A percentile compares a stretch with the other conserved stretches of the same genome.
phyloP scores from a whole-genome alignment of 768 basidiomycete genomes.

The Leucocoprinus leucothites region DNA sequence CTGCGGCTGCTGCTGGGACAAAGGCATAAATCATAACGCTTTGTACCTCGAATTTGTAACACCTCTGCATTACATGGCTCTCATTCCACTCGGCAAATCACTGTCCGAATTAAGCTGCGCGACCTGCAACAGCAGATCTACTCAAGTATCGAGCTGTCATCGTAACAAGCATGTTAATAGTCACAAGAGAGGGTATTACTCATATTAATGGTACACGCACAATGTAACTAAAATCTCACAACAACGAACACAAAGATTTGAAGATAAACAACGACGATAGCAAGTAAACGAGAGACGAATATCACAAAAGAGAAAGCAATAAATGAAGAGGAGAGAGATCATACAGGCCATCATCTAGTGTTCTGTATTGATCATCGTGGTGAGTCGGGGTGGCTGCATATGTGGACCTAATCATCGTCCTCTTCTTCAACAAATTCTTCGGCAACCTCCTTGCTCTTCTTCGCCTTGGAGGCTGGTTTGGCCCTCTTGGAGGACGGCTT shows the following conservation, averaged over 20 bases:
- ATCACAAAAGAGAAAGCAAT: constrained; percentile 3
- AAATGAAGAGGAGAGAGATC: constrained; percentile 4
- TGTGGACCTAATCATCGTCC: constrained; percentile 14
- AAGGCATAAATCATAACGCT: constrained; percentile 43
- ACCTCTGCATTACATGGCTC: constrained; percentile 8
- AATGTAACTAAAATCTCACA: constrained; percentile 2
- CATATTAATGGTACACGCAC: constrained; percentile 11
- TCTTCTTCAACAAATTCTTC: constrained; percentile 43
- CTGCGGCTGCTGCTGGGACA: constrained; percentile 35
- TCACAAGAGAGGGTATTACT: constrained; percentile 10
- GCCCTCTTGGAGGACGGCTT: constrained; percentile 49
- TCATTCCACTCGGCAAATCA: background rate
- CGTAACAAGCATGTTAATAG: background rate
- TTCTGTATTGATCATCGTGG: background rate
- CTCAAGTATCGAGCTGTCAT: background rate
- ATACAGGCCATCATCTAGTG: background rate
- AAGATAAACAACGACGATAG: background rate
- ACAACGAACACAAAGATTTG: background rate
- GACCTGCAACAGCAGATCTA: no score
- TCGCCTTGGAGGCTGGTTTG: constrained; percentile 37
- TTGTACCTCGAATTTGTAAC: constrained; percentile 8
- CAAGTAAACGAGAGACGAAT: background rate
- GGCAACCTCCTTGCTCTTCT: constrained; percentile 48
- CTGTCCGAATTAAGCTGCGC: background rate
- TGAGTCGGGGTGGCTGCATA: background rate